phyloP scores from a whole-genome alignment of 495 filamentous ascomycete species.

The Podospora pseudoanserina region DNA sequence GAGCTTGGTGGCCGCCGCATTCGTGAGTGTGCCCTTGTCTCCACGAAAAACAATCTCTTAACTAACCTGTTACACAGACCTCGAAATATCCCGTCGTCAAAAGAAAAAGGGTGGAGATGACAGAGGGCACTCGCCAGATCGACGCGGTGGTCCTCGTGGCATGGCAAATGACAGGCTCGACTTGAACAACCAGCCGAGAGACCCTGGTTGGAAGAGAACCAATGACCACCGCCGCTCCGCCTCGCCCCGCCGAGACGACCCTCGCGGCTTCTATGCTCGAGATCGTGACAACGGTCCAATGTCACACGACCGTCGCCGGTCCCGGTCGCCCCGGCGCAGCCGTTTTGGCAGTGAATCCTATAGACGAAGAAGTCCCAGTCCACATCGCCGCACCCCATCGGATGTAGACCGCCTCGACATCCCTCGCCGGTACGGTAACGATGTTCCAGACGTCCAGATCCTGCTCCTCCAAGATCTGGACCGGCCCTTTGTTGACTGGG shows the following conservation, averaged over 20 bases:
- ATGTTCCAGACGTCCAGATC: conserved; percentile 90
- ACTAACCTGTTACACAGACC: conserved; percentile 52
- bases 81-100: conserved; percentile 84
- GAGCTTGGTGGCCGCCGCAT: conserved; percentile 81
- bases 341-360: conserved; percentile 55
- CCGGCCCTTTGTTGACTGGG: conserved; percentile 74
- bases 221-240: conserved; percentile 65
- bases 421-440: conserved; percentile 65
- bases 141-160: conserved; percentile 25
- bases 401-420: conserved; percentile 65
- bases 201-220: conserved; percentile 35
- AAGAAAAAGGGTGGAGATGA: conserved; percentile 67
- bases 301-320: conserved; percentile 49
- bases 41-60: no score
- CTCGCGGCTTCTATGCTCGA: conserved; percentile 38
- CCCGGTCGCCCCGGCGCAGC: conserved; percentile 48
- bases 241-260: conserved; percentile 47
- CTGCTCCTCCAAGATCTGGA: conserved; percentile 77
- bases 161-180: conserved; percentile 43
- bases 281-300: conserved; percentile 34
- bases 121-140: conserved; percentile 32
- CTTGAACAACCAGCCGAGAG: neutral
- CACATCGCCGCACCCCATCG: conserved; percentile 44
- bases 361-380: conserved; percentile 61
- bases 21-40: conserved; percentile 58